Percentiles rank a stretch among this genome's conserved stretches.
phyloP scores from a whole-genome alignment of 805 yeast species.

The Jamesozyma piceae region DNA sequence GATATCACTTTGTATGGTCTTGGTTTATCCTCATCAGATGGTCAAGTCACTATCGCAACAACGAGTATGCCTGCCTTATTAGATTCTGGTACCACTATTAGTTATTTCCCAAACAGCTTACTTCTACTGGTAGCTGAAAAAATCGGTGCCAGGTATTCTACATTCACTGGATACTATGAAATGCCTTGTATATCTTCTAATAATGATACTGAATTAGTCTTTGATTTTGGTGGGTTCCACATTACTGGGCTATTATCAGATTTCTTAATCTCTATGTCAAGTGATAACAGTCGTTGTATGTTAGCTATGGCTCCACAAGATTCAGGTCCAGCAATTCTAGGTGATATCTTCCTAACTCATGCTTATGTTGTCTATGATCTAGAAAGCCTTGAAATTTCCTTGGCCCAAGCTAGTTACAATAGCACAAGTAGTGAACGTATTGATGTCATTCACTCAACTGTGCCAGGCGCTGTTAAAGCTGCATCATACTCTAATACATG shows the following conservation, averaged over 20 bases:
- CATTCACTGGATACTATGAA: slow-evolving; percentile 36
- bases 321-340: slow-evolving; percentile 33
- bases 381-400: slow-evolving; percentile 36
- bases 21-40: slow-evolving; percentile 14
- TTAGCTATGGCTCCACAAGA: slow-evolving; percentile 32
- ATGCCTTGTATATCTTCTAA: slow-evolving; percentile 35
- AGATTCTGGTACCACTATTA: slow-evolving; percentile 38
- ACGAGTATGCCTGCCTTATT: slow-evolving; percentile 33
- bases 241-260: slow-evolving; percentile 42
- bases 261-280: slow-evolving; percentile 24
- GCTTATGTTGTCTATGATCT: slow-evolving; percentile 54
- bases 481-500: slow-evolving; percentile 39
- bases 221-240: slow-evolving; percentile 54
- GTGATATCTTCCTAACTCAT: slow-evolving; percentile 47
- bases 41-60: slow-evolving; percentile 19
- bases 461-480: slow-evolving; percentile 46
- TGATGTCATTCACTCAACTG: slow-evolving; percentile 34
- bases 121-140: slow-evolving; percentile 30
- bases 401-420: slow-evolving; percentile 38
- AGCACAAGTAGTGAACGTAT: slow-evolving; percentile 28
- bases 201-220: slow-evolving; percentile 33
- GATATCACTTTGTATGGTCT: slow-evolving; percentile 31
- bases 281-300: slow-evolving; percentile 29
- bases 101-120: slow-evolving; percentile 36
- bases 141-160: slow-evolving; percentile 38